Evolutionary conservation across 805 yeast species (phyloP).

Genomic region (Vanderwaltozyma polyspora): DNA sequence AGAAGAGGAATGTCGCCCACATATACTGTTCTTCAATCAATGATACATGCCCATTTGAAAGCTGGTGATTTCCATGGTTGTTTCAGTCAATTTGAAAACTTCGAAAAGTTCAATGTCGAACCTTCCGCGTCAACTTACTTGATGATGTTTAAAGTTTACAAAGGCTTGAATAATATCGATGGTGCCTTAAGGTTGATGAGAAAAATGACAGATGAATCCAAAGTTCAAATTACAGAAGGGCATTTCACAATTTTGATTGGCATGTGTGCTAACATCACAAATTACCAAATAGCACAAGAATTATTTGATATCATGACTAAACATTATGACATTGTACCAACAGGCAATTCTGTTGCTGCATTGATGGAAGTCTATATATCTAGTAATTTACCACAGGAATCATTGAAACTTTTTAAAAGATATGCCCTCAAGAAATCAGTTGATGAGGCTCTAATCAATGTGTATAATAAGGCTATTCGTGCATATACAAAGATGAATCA

Average conservation of each 20-base stretch:
- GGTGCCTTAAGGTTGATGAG: conserved; percentile 24
- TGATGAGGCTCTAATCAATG: conserved; percentile 4
- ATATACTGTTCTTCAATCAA: conserved; percentile 19
- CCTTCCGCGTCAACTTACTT: conserved; percentile 21
- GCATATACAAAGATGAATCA: conserved; percentile 13
- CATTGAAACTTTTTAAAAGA: conserved; percentile 14
- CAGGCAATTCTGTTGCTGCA: conserved; percentile 17
- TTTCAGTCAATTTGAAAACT: conserved; percentile 21
- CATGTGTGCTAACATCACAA: conserved; percentile 19
- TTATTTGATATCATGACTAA: conserved; percentile 22
- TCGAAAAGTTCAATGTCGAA: conserved; percentile 18
- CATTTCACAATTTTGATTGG: conserved; percentile 20
- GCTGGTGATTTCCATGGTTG: conserved; percentile 17
- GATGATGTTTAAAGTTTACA: conserved; percentile 20
- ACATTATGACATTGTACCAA: conserved; percentile 21
- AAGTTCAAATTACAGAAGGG: conserved; percentile 12
- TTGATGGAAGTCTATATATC: conserved; percentile 21
- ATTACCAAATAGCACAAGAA: conserved; percentile 21
- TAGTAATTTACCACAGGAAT: conserved; percentile 11
- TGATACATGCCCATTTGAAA: conserved; percentile 18
- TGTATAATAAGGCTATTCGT: conserved; percentile 17
- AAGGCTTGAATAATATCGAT: conserved; percentile 18
- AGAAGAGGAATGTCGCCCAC: conserved; percentile 39
- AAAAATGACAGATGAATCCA: conserved; percentile 16
- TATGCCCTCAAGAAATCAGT: conserved; percentile 4